Evolutionary conservation across 495 filamentous ascomycete genomes (phyloP), one percentile per base, ranked within the genome.

Genomic region (Xylaria bambusicola): DNA sequence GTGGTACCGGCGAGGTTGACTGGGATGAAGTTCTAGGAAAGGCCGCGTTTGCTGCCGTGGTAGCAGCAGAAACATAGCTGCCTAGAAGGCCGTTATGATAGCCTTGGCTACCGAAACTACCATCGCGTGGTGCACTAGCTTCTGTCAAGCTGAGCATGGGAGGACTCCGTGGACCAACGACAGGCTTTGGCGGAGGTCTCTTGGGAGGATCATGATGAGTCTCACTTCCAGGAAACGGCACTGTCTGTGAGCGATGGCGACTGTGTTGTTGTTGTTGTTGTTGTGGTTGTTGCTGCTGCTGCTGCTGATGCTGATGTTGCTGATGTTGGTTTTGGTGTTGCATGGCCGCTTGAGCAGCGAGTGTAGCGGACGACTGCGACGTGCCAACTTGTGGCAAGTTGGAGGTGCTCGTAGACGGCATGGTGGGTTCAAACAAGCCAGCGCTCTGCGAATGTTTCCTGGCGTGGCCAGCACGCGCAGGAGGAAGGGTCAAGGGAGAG

Each of bases 341-440:
- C 70, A 77, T 76, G 13, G 92, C 92, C 18, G 93, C 85, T 75
- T 97, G 93, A 23, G 92, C 93, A 18, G 93, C 93, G 64, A 79
- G 72, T 9, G 76, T 65, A 36, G 69, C 69, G 63, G 67, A 73
- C 6, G 67, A 46, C 38, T 74, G 73, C 18, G 62, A 56, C 58
- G 74, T 66, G 27, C 67, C 77, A 73, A 78, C 73, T 69, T 78
- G 80, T 24, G 63, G 77, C 65, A 73, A 78, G 82, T 66, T 76
- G 83, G 84, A 68, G 0, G 73, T 73, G 71, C 73, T 81, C 18
- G 77, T 78, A n/a, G 90, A 90, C 2, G 91, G 90, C 31, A 96
- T 75, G 27, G 86, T 86, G 5, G 93, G 89, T 72, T 97, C 92
- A 66, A 96, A 97, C 75, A 91, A 87, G 56, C 93, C 93, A 64